Evolutionary conservation across 257 asterid genomes (phyloP).

Genomic region (Solanum bulbocastanum): DNA sequence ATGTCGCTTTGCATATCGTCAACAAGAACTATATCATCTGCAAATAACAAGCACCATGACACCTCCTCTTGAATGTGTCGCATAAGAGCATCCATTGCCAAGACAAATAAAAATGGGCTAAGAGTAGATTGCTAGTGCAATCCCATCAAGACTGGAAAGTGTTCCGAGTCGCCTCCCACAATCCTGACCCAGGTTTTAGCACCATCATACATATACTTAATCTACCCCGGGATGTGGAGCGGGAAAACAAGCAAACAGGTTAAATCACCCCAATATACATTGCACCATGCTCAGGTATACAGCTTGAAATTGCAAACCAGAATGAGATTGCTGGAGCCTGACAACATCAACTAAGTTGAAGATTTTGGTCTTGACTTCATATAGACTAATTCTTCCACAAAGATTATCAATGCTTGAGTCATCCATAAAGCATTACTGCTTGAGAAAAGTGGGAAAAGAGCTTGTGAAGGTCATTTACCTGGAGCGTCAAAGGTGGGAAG

Average conservation of each 20-base stretch:
- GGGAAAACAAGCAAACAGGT: neutral
- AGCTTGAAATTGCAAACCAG: neutral
- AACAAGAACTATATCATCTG: neutral
- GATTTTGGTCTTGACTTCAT: neutral
- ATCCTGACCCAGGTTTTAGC: neutral
- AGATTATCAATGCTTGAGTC: neutral
- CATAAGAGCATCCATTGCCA: neutral
- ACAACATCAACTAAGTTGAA: neutral
- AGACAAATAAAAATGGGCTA: neutral
- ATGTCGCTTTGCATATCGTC: neutral
- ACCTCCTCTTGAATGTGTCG: neutral
- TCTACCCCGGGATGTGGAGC: neutral
- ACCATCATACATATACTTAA: neutral
- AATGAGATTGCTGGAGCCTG: neutral
- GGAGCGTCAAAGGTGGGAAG: neutral
- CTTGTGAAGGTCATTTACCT: neutral
- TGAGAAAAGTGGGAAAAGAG: neutral
- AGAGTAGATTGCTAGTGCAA: neutral
- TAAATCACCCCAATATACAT: neutral
- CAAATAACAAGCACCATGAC: neutral
- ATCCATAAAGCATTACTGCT: neutral
- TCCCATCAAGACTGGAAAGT: neutral
- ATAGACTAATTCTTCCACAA: neutral
- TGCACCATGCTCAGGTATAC: neutral
- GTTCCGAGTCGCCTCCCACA: neutral